Evolutionary conservation across 768 basidiomycete species (phyloP), one percentile per base, ranked within the genome.

Genomic region (Psilocybe azurescens): DNA sequence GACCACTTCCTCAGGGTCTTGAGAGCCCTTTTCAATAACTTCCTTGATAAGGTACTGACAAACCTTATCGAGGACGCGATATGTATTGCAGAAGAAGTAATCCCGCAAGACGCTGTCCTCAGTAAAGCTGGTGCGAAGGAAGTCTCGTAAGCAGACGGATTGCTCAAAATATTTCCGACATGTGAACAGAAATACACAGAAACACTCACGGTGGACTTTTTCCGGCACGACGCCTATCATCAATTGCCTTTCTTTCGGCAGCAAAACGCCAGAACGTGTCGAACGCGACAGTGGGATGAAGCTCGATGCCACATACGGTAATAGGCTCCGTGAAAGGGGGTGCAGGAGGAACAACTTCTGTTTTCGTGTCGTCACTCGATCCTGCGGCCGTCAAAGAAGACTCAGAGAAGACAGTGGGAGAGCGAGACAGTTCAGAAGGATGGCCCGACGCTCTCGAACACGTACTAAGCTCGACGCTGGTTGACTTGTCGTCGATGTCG

Each of bases 61-160:
- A 16, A 81, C 81, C 38, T 85, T 86, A 76, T 94, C 92, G 48
- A 88, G 80, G 7, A 92, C 85, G 38, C 92, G 89, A 69, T 83
- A 94, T 0, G 88, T 84, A 67, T 92, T 91, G 75, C 90, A 91
- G 70, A 92, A 93, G 32, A 79, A 80, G 65, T 86, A 81, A 11
- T 76, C 68, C 2, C 71, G 77, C 18, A 94, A 77, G 53, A 89
- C 84, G 2, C 73, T 68, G 69, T 94, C 89, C 1, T 80, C 70
- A 0, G 91, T 91, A 91, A 92, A 94, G 30, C 88, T 89, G 59
- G 47, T 32, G 29, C 47, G 56, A 58, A 58, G 33, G 57, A 55
- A 46, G 29, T 24, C 47, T 50, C 16, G 24, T 61, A 47, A 11
- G 49, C 48, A 56, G 39, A 24, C 36, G 14, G 28, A 30, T 53